Evolutionary conservation across 768 basidiomycete genomes (phyloP).

Genomic region (Naganishia randhawae): DNA sequence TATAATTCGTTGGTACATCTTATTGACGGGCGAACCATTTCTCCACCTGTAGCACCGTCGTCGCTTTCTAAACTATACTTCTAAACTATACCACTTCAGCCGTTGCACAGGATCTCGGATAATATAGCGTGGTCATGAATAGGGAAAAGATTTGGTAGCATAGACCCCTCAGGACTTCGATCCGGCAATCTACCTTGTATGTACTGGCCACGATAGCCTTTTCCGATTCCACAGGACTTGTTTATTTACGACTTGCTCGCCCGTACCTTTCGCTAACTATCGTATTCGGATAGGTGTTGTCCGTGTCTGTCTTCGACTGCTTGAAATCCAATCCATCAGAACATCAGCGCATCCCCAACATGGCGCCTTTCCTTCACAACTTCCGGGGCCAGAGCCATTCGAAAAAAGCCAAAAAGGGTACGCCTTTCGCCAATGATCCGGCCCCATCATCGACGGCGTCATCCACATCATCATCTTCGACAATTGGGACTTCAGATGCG

Average conservation of each 20-base stretch:
- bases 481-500: background rate
- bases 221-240: background rate
- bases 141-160: background rate
- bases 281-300: background rate
- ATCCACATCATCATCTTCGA: background rate
- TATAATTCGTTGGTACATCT: background rate
- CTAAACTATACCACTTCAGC: too few species aligned
- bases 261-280: too few species aligned
- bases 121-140: background rate
- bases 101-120: background rate
- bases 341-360: background rate
- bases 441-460: background rate
- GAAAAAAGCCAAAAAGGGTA: background rate
- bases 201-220: background rate
- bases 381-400: conserved; percentile 1
- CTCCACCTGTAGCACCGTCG: background rate
- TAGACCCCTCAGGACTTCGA: background rate
- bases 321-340: background rate
- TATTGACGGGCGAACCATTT: background rate
- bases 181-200: background rate
- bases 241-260: too few species aligned
- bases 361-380: conserved; percentile 6
- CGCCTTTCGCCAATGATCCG: background rate
- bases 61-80: background rate
- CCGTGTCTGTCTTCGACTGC: background rate